Evolutionary conservation across 345 rosid genomes (phyloP), one percentile per base, ranked within the genome.

Genomic region (Psidium guajava): DNA sequence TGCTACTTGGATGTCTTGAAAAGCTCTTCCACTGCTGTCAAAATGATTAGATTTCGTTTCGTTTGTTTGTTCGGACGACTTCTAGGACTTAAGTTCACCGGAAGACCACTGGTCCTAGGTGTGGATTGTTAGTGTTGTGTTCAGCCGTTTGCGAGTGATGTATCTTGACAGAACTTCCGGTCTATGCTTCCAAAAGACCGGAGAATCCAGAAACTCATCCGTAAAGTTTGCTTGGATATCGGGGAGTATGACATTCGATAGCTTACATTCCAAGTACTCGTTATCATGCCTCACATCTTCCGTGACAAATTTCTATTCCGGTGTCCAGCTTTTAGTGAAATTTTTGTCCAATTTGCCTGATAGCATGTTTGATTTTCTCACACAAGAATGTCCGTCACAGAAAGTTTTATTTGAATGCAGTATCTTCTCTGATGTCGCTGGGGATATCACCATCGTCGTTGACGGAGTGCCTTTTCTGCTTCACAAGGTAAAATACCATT

Each of bases 381-480:
- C 36, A 36, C 22, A 28, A 28, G 20, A 36, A 18, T 69, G 47
- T 18, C 10, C 13, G 1, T 69, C 47, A 69, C 20, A 3, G 77
- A 18, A 36, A 32, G 47, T 32, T 47, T 51, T 56, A 32, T 89
- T 28, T 81, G 83, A 36, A 56, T 83, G 86, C 91, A 96, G 99
- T 25, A 94, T 96, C 53, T 95, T 95, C 89, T 93, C 99, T 6
- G 99, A 94, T 82, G 96, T 96, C 75, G 98, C 98, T 0, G 97
- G 96, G 84, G 99, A 95, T 90, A 88, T 96, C 86, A 95, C 96
- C 8, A 89, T 95, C 84, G 87, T 92, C 69, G 96, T 95, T 6
- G 94, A 91, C 50, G 98, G 94, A 32, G 98, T 95, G 59, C 90
- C 98, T 51, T 96, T 96, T 88, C 93, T 96, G 57, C 93, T 96